A percentile compares a stretch with the other conserved stretches of the same genome.
These are phyloP conservation scores for Cryptosporidium andersoni DNA, from an alignment of 169 alveolate species.

Conservation along the genomic window DNA sequence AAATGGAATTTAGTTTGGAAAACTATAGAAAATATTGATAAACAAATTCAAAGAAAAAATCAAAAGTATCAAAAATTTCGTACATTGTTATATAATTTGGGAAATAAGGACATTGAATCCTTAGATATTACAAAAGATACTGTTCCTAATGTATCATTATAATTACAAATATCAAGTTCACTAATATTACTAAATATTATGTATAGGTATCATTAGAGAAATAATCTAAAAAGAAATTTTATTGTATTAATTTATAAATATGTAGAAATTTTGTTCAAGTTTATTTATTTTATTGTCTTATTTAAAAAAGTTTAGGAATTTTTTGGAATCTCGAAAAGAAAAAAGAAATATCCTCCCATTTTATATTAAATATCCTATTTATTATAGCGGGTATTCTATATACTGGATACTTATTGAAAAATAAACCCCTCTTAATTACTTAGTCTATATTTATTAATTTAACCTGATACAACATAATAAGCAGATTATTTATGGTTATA, in stretches of 20 bases:
- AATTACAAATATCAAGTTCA: not conserved
- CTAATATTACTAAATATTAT: not conserved
- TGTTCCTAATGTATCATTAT: not conserved
- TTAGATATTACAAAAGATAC: conserved; percentile 1
- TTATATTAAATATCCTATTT: no score
- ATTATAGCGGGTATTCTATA: no score
- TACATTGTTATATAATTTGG: conserved; percentile 19
- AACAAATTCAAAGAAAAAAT: conserved; percentile 1
- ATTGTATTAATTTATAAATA: not conserved
- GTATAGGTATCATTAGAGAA: not conserved
- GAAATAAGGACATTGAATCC: not conserved
- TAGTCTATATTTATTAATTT: not conserved
- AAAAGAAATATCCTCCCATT: no score
- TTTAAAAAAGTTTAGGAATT: not conserved
- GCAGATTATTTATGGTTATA: not conserved
- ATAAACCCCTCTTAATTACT: not conserved
- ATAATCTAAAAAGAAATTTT: not conserved
- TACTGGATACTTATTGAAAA: no score
- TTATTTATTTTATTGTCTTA: not conserved
- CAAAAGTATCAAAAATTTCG: not conserved
- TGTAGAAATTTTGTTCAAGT: not conserved
- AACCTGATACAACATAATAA: not conserved
- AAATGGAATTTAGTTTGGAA: conserved; percentile 31
- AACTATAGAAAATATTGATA: conserved; percentile 21
- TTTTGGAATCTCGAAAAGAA: no score